Conservation (phyloP, 2,329 filamentous ascomycete species). For the Trichoderma sp. region DNA sequence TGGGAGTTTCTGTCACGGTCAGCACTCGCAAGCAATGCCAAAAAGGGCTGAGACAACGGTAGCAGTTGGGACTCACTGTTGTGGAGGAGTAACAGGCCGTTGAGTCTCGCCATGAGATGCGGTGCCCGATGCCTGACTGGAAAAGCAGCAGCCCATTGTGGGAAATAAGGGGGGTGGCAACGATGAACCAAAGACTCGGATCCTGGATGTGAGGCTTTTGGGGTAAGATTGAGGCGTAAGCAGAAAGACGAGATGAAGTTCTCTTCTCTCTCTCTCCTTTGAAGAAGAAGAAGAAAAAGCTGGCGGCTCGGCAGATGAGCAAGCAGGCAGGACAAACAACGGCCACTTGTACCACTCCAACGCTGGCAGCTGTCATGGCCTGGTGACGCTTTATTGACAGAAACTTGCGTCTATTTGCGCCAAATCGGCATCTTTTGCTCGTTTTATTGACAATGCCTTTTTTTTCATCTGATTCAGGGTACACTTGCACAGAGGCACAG, state of each 20-base stretch:
- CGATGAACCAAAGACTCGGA: background rate
- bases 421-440: background rate
- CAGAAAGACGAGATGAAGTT: background rate
- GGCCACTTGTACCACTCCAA: constrained; percentile 11
- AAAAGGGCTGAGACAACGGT: background rate
- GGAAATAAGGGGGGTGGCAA: background rate
- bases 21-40: background rate
- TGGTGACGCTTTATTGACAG: background rate
- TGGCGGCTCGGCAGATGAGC: background rate
- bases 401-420: background rate
- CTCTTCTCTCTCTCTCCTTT: background rate
- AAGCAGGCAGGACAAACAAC: constrained; percentile 7
- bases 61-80: background rate
- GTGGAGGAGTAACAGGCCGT: background rate
- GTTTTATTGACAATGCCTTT: background rate
- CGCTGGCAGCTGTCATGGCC: constrained; percentile 11
- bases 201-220: background rate
- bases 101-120: background rate
- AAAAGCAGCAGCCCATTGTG: constrained; percentile 19
- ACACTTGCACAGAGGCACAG: background rate
- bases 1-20: background rate
- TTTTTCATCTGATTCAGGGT: constrained; percentile 3
- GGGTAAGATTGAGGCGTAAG: background rate
- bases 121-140: constrained; percentile 9
- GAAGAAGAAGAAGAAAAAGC: background rate